Percentiles rank a stretch among this genome's conserved stretches.
These are phyloP conservation scores for Lyophyllum atratum DNA, from an alignment of 768 basidiomycete species.

Conservation along the genomic window DNA sequence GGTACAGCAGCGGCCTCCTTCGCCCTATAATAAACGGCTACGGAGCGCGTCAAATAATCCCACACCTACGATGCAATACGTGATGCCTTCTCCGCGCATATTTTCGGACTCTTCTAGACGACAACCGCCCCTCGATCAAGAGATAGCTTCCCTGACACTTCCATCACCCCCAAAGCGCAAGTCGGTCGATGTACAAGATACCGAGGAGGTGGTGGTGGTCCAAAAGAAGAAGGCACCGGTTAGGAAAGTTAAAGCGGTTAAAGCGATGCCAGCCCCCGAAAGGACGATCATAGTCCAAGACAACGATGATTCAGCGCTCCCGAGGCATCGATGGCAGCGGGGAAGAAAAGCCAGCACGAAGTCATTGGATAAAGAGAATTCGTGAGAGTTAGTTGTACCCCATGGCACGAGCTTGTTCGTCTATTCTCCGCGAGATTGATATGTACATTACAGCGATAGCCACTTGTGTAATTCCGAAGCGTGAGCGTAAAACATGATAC, in stretches of 20 bases:
- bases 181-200: not conserved
- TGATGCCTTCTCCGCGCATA: not conserved
- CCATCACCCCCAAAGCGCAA: slow-evolving; percentile 13
- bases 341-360: not conserved
- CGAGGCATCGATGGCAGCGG: slow-evolving; percentile 2
- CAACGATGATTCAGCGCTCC: not conserved
- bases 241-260: not conserved
- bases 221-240: not conserved
- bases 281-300: slow-evolving; percentile 1
- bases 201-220: not conserved
- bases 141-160: slow-evolving; percentile 11
- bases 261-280: not conserved
- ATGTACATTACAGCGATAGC: not conserved
- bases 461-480: not conserved
- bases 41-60: slow-evolving; percentile 14
- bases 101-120: slow-evolving; percentile 8
- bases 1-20: slow-evolving; percentile 6
- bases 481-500: not conserved
- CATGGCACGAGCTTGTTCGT: not conserved
- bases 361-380: slow-evolving; percentile 17
- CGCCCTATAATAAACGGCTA: slow-evolving; percentile 15
- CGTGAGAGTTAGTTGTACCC: not conserved
- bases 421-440: not conserved
- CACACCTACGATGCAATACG: slow-evolving; percentile 2
- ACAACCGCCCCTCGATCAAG: slow-evolving; percentile 4